phyloP scores from a whole-genome alignment of 1,284 basidiomycete genomes.

The Ganoderma meredithae region DNA sequence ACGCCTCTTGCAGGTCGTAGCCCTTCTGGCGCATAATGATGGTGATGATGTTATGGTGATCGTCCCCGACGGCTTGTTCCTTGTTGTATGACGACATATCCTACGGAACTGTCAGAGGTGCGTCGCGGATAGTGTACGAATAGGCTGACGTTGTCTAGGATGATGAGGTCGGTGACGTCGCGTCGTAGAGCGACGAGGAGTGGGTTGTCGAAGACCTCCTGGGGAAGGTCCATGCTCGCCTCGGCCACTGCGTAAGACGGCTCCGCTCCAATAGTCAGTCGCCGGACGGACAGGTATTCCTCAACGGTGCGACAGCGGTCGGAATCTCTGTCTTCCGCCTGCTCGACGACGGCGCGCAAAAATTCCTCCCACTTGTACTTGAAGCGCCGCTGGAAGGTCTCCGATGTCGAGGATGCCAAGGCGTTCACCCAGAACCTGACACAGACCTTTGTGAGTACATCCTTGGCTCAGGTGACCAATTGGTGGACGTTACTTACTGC shows the following conservation, averaged over 20 bases:
- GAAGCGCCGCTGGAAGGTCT: conserved; percentile 33
- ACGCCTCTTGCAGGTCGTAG: not conserved
- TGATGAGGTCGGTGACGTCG: conserved; percentile 33
- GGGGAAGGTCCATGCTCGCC: conserved; percentile 44
- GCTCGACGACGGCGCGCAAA: conserved; percentile 42
- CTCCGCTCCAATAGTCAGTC: conserved; percentile 43
- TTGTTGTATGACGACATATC: conserved; percentile 31
- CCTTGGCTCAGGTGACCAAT: not conserved
- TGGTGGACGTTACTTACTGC: conserved; percentile 28
- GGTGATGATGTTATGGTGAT: conserved; percentile 28
- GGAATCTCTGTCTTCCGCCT: conserved; percentile 40
- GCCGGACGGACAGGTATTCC: conserved; percentile 42
- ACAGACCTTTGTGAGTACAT: not conserved
- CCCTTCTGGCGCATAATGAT: conserved; percentile 36
- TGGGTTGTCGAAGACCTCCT: conserved; percentile 45
- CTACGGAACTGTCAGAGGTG: conserved; percentile 18
- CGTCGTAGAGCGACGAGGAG: conserved; percentile 37
- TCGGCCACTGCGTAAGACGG: conserved; percentile 46
- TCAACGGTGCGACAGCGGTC: conserved; percentile 40
- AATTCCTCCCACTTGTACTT: conserved; percentile 34
- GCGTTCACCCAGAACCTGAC: conserved; percentile 39
- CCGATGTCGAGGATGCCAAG: conserved; percentile 23
- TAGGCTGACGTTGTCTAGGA: conserved; percentile 44
- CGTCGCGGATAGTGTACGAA: not conserved
- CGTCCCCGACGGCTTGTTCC: conserved; percentile 11